Evolutionary conservation across 148 eudicot species (phyloP), one percentile per base, ranked within the genome.

Genomic region (Pouteria glomerata): DNA sequence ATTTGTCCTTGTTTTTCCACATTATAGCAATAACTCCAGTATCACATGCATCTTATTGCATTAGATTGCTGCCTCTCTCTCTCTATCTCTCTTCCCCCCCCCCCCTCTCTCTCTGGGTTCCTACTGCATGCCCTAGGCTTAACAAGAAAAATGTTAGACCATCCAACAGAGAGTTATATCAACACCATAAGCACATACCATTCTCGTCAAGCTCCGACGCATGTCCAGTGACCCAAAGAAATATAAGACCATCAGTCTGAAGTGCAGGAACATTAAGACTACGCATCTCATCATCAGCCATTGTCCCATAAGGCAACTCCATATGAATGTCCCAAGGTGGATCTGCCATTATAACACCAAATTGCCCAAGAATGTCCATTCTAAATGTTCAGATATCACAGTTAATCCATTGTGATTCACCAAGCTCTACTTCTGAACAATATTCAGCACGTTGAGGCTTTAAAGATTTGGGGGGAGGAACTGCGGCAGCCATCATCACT

Each of bases 261-360:
- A 95, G 74, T 52, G 99, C 99, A 72, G 97, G 97, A 81, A 91
- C 96, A 81, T 95, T 91, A 59, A 91, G 97, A 67, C 81, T 91
- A 33, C 96, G 93, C 97, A 95, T 95, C 79, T 95, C 99, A 77
- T 95, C 97, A 88, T 95, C 99, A 72, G 97, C 99, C 97, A 95
- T 95, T 3, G 99, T 95, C 68, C 97, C 97, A 70, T 95, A 95
- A 53, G 99, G 99, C 81, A 95, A 79, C 70, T 95, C 99, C 99
- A 95, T 95, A 77, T 95, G 99, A 74, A 95, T 95, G 78, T 95
- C 99, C 99, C 99, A 91, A 0, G 99, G 99, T 72, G 99, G 99
- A 82, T 95, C 99, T 47, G 99, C 99, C 99, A 95, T 95, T 66
- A 95, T 95, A 47, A 95, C 99, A 60, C 97, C 99, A 82, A 89